Base-by-base conservation (phyloP, 2,329 filamentous ascomycete genomes). In the Rhexocercosporidium sp. region DNA sequence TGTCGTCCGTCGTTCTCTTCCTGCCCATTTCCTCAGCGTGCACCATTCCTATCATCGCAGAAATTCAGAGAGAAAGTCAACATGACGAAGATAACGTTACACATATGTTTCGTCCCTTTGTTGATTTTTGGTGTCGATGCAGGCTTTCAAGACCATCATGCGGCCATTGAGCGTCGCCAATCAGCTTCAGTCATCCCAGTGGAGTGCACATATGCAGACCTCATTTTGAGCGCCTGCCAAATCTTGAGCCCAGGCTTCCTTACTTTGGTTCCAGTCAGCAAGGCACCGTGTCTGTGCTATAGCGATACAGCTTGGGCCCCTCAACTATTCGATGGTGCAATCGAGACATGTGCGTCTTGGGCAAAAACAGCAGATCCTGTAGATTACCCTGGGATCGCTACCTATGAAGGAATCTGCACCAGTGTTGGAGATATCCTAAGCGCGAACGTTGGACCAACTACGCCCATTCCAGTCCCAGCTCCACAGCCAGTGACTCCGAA, bases 261-360 rank as follows among this genome's bases (percentile, higher is more conserved):
- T 20, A n/a, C 31, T 27, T 37, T 59, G n/a, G 29, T 7, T 27
- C 54, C 54, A 39, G 31, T 25, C 11, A 59, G 37, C 31, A 37
- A 53, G 53, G 60, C 60, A n/a, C 49, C 60, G 2, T 62, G 60
- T 29, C 27, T 62, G 4, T 62, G 60, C 47, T 62, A 62, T 25
- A 41, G 25, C 22, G 25, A 29, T 4, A 62, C 46, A 5, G 27
- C 60, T 1, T 72, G 66, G 66, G 27, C 37, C 14, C 69, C 70
- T 16, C 59, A 65, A 6, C 20, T 47, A 25, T 72, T 72, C 46
- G 70, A 72, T 46, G 66, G 49, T n/a, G 54, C 63, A 11, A 46
- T 71, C 18, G 56, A 22, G 4, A 66, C 65, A 16, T 72, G 70
- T 57, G 69, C 39, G n/a, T 31, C 29, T 11, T 72, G 66, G 37